Percentiles rank a stretch among this genome's conserved stretches.
phyloP scores from a whole-genome alignment of 1,284 basidiomycete species.

The Anthracocystis panici-leucophaei region DNA sequence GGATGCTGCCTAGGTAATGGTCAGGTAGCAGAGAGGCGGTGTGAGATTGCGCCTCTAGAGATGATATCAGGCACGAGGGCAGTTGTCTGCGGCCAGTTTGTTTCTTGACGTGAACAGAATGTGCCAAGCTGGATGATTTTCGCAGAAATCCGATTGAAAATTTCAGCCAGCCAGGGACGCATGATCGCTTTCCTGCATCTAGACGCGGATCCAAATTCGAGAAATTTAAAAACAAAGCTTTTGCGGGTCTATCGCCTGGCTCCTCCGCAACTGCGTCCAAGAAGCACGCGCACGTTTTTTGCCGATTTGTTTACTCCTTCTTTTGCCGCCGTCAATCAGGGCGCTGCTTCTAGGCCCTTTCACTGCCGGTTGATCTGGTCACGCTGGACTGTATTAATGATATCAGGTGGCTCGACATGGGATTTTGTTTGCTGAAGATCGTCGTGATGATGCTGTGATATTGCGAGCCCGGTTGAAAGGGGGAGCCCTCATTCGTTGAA shows the following conservation, averaged over 20 bases:
- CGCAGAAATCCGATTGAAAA: slow-evolving; percentile 1
- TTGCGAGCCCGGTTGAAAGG: too few species aligned
- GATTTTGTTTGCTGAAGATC: too few species aligned
- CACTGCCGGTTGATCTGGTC: not conserved
- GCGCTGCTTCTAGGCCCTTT: not conserved
- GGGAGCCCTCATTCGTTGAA: too few species aligned
- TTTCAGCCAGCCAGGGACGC: slow-evolving; percentile 9
- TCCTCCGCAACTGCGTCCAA: not conserved
- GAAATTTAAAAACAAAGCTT: slow-evolving; percentile 9
- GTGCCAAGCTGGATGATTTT: slow-evolving; percentile 3
- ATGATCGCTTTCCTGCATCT: slow-evolving; percentile 15
- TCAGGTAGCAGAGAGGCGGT: not conserved
- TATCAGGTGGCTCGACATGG: too few species aligned
- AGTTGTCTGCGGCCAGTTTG: not conserved
- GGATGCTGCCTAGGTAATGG: too few species aligned
- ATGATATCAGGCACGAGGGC: not conserved
- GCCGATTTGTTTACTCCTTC: not conserved
- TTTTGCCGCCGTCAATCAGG: not conserved
- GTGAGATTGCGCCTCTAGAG: too few species aligned
- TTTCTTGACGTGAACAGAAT: slow-evolving; percentile 12
- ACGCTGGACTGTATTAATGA: not conserved
- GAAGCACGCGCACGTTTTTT: not conserved
- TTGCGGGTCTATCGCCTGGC: slow-evolving; percentile 1
- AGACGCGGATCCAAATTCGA: slow-evolving; percentile 9
- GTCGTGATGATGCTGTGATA: too few species aligned